Evolutionary conservation across 2,329 filamentous ascomycete species (phyloP), one percentile per base, ranked within the genome.

Genomic region (Nemania serpens): DNA sequence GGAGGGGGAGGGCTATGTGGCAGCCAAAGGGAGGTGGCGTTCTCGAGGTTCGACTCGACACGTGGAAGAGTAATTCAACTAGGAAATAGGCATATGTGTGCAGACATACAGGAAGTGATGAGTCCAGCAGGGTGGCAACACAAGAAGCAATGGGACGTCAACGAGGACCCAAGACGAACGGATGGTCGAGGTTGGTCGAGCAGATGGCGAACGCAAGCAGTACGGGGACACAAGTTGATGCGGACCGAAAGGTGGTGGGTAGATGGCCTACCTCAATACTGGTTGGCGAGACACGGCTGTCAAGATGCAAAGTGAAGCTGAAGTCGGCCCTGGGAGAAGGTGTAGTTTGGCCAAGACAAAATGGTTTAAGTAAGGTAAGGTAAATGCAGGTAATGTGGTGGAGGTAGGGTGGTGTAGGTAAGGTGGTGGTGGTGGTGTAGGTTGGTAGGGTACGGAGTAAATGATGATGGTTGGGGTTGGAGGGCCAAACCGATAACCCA

Each of bases 71-170:
- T 33, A 42, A 43, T 39, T 20, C 34, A 55, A 39, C 29, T 42
- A 25, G 54, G 46, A 25, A 61, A 59, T 47, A 29, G 54, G 36
- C 45, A 52, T 60, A 56, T 56, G 55, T 61, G 25, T 58, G 50
- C 46, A 57, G 51, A 64, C 64, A 62, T 64, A 66, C 64, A 58
- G 48, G 47, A 48, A 63, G 47, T 55, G 39, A 58, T 55, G 48
- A 36, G 54, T 3, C 55, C 37, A 58, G 52, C 46, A 29, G 13
- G 25, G 43, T 45, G 61, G 48, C 45, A 50, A 29, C 20, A 34
- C 20, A 34, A 52, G 42, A 22, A 64, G 55, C 58, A 60, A 50
- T 43, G 48, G 43, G 20, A 36, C 34, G 41, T 49, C 37, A 41
- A 43, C 45, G 48, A 55, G 50, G 22, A 41, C 25, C 20, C 20